phyloP scores from a whole-genome alignment of 148 eudicot species.

The Vaccinium darrowii region DNA sequence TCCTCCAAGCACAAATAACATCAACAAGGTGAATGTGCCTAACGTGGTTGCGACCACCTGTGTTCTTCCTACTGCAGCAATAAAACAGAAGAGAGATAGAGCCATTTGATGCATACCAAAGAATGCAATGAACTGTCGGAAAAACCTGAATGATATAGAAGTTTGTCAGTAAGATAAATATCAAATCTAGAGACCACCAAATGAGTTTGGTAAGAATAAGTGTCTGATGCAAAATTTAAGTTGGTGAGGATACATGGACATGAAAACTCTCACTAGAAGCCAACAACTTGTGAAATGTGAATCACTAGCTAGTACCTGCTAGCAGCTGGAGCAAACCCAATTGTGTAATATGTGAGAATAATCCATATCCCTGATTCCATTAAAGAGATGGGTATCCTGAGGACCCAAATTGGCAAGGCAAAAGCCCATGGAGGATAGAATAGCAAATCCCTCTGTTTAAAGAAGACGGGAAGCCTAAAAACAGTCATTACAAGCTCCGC shows the following conservation, averaged over 20 bases:
- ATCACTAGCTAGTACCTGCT: slow-evolving; percentile 30
- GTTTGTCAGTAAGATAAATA: neutral
- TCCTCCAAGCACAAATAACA: slow-evolving; percentile 63
- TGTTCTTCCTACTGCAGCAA: slow-evolving; percentile 64
- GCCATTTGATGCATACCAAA: slow-evolving; percentile 71
- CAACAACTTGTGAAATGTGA: neutral
- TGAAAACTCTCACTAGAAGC: neutral
- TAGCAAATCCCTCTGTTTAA: slow-evolving; percentile 37
- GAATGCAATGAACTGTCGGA: slow-evolving; percentile 58
- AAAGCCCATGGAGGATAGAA: slow-evolving; percentile 51
- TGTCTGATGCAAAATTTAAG: neutral
- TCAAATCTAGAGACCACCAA: neutral
- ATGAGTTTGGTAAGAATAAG: neutral
- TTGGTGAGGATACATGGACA: neutral
- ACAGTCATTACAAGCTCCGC: slow-evolving; percentile 38
- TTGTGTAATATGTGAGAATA: slow-evolving; percentile 38
- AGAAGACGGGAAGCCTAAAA: slow-evolving; percentile 40
- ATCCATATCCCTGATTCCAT: slow-evolving; percentile 24
- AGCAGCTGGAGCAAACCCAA: slow-evolving; percentile 46
- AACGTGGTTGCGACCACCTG: slow-evolving; percentile 47
- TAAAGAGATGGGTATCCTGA: slow-evolving; percentile 41
- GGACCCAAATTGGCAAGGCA: slow-evolving; percentile 50
- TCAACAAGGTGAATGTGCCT: slow-evolving; percentile 40
- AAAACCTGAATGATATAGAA: slow-evolving; percentile 41
- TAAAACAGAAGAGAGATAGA: slow-evolving; percentile 55